Evolutionary conservation across 139 green algal species (phyloP), one percentile per base, ranked within the genome.

Genomic region (Chlorella sp.): DNA sequence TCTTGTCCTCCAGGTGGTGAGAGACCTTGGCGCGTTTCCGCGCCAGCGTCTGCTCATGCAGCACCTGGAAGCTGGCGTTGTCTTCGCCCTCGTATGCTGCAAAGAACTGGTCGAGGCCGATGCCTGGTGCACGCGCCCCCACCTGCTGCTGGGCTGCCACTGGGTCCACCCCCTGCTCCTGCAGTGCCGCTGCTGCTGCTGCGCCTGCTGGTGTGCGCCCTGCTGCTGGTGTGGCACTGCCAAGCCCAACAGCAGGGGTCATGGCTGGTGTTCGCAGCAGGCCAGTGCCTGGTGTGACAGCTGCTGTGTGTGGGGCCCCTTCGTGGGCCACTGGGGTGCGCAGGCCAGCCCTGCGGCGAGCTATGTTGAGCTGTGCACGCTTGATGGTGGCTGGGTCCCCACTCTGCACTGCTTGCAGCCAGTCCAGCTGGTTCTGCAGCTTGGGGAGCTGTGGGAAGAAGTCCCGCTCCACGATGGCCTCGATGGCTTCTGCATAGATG

Each of bases 381-480:
- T 80, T 75, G 14, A 96, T 90, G 14, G 60, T 35, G 2, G 49
- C n/a, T n/a, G 86, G 34, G 77, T 95, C 83, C 5, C 85, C 82
- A 35, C 80, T 91, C 34, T 90, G 82, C 0, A 95, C 74, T 27
- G 92, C 92, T 60, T 95, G 72, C 27, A 95, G 75, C 92, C 90
- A 95, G 31, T 92, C 89, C 33, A 97, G 78, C 79, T 93, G 87
- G 77, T 88, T 90, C 76, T 93, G 76, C 73, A 98, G 83, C 68
- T 90, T 88, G 14, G 87, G 81, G 1, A 97, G 49, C 64, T 96
- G 88, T 5, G 93, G 93, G 62, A 98, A 98, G 79, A 90, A 98
- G 82, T 98, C 93, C 0, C 93, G 74, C 80, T 97, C 87, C 1
- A 98, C 92, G 31, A 98, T 97, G 20, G 83, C 74, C 36, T 96